phyloP scores from a whole-genome alignment of 2,329 filamentous ascomycete genomes.

The Cryphonectria radicalis region DNA sequence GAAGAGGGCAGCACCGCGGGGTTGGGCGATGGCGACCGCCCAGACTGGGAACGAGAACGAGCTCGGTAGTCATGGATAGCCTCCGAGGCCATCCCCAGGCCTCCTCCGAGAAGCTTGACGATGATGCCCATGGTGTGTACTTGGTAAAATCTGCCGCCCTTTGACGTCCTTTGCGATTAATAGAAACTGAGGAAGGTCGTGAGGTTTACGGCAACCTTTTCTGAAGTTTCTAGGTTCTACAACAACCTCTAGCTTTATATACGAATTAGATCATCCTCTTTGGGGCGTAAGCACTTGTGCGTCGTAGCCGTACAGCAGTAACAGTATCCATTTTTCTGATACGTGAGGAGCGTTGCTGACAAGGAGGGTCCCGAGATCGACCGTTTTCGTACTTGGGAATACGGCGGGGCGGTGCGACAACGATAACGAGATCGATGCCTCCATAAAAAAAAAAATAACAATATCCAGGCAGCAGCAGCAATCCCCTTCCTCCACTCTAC shows the following conservation, averaged over 20 bases:
- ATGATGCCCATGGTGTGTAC: constrained; percentile 19
- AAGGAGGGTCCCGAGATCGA: background rate
- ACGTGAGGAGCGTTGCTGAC: background rate
- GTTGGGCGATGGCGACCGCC: constrained; percentile 8
- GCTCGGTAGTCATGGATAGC: constrained; percentile 32
- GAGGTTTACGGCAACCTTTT: background rate
- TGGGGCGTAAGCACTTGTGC: background rate
- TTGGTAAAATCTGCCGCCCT: background rate
- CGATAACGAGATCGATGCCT: constrained; percentile 3
- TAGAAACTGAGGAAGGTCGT: background rate
- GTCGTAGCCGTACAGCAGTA: background rate
- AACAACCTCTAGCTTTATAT: background rate
- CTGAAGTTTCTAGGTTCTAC: background rate
- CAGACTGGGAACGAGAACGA: constrained; percentile 23
- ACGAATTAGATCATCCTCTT: background rate
- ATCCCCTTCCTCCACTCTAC: background rate
- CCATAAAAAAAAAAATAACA: background rate
- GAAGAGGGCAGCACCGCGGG: background rate
- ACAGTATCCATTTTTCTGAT: background rate
- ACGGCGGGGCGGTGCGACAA: background rate
- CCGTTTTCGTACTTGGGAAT: background rate
- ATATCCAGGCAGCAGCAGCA: background rate
- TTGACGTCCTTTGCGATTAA: background rate
- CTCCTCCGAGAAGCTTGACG: constrained; percentile 23
- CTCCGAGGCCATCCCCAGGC: constrained; percentile 33